phyloP scores from a whole-genome alignment of 345 rosid species.

The Populus tremula region DNA sequence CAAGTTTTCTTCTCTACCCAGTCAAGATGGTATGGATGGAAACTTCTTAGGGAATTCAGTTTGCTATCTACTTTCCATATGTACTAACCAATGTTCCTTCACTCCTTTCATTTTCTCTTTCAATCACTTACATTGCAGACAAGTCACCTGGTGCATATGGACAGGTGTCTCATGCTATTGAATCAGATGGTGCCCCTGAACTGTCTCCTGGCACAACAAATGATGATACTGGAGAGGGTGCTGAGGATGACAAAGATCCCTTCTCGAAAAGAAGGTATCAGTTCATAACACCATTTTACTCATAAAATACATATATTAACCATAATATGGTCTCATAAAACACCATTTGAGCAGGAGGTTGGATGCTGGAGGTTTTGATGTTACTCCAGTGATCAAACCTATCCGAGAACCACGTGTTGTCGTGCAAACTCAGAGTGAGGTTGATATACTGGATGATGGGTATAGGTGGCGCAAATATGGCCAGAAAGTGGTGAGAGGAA shows the following conservation, averaged over 20 bases:
- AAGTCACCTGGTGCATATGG: conserved; percentile 53
- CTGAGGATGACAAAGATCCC: conserved; percentile 78
- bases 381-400: conserved; percentile 90
- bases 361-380: conserved; percentile 64
- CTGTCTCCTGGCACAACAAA: conserved; percentile 49
- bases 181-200: conserved; percentile 51
- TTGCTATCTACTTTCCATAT: background rate
- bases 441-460: conserved; percentile 96
- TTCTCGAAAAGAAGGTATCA: conserved; percentile 76
- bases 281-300: conserved; percentile 12
- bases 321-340: background rate
- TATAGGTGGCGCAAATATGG: conserved; percentile 99
- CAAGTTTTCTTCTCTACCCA: conserved; percentile 41
- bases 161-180: conserved; percentile 43
- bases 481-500: conserved; percentile 96
- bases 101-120: conserved; percentile 9
- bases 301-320: conserved; percentile 15
- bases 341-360: conserved; percentile 55
- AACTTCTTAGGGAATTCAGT: background rate
- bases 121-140: conserved; percentile 39
- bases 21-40: conserved; percentile 58
- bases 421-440: conserved; percentile 95
- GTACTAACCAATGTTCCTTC: conserved; percentile 9
- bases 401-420: conserved; percentile 97
- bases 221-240: conserved; percentile 56